These are phyloP conservation scores for Tilletia walkeri DNA, from an alignment of 1,284 basidiomycete genomes.

Conservation along the genomic window DNA sequence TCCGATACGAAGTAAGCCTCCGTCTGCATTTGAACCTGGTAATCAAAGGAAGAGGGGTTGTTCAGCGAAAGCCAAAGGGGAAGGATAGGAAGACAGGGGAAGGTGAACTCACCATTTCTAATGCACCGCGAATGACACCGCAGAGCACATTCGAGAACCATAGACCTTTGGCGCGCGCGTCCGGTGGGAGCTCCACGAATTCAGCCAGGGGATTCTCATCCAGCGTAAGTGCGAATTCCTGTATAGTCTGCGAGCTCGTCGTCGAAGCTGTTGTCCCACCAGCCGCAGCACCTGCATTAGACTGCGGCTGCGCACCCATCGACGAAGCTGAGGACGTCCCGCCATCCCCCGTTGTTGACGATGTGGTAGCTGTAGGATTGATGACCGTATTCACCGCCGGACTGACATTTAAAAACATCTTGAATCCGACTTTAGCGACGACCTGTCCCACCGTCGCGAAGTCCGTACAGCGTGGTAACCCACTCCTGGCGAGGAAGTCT, in stretches of 20 bases:
- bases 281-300: not conserved
- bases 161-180: constrained; percentile 69
- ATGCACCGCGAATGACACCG: constrained; percentile 84
- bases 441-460: constrained; percentile 76
- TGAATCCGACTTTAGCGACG: constrained; percentile 71
- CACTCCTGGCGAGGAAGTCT: constrained; percentile 89
- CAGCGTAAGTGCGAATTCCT: constrained; percentile 75
- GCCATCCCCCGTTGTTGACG: constrained; percentile 9
- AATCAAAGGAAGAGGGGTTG: constrained; percentile 2
- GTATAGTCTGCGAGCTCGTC: not conserved
- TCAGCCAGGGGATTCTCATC: constrained; percentile 97
- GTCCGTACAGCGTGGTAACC: constrained; percentile 69
- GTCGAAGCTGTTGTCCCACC: not conserved
- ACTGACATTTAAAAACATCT: constrained; percentile 91
- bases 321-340: constrained; percentile 6
- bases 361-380: constrained; percentile 43
- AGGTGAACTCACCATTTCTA: constrained; percentile 86
- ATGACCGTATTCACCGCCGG: constrained; percentile 71
- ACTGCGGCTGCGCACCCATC: not conserved
- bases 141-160: constrained; percentile 97
- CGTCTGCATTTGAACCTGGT: constrained; percentile 92
- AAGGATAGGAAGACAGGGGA: not conserved
- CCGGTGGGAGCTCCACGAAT: constrained; percentile 93
- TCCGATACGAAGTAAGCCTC: constrained; percentile 87
- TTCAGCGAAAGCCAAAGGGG: not conserved